Conservation (phyloP, 257 asterid species). For the Petrea volubilis region DNA sequence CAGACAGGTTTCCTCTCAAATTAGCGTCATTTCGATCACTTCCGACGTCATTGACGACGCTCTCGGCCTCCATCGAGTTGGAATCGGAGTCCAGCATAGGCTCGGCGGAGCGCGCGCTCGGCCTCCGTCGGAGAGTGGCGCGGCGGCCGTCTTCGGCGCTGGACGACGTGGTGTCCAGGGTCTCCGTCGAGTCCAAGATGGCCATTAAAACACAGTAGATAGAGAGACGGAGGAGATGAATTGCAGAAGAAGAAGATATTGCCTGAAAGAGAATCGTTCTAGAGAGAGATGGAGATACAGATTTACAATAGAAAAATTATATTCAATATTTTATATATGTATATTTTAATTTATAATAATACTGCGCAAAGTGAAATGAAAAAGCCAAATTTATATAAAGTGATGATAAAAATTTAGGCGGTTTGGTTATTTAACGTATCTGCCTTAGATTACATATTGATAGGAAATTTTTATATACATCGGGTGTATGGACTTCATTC, state of each 20-base stretch:
- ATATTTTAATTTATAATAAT: background rate
- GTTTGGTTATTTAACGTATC: background rate
- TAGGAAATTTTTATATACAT: too few relatives aligned
- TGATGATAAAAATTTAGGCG: slow-evolving; percentile 20
- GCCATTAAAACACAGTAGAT: slow-evolving; percentile 38
- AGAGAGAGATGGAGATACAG: background rate
- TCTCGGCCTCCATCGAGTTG: slow-evolving; percentile 33
- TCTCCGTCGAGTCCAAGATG: slow-evolving; percentile 58
- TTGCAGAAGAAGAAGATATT: background rate
- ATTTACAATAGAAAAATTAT: background rate
- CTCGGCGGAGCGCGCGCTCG: slow-evolving; percentile 25
- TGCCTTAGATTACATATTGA: too few relatives aligned
- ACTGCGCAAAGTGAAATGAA: background rate
- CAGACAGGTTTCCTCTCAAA: slow-evolving; percentile 28
- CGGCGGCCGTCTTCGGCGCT: slow-evolving; percentile 24
- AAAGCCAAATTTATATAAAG: background rate
- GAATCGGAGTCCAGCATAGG: slow-evolving; percentile 35
- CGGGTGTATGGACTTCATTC: too few relatives aligned
- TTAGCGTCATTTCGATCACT: slow-evolving; percentile 23
- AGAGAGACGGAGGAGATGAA: background rate
- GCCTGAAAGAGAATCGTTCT: background rate
- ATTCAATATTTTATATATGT: background rate
- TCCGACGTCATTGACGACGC: slow-evolving; percentile 24
- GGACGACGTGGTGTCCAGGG: slow-evolving; percentile 34
- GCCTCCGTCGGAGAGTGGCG: slow-evolving; percentile 51